Evolutionary conservation across 768 basidiomycete species (phyloP), one percentile per base, ranked within the genome.

Genomic region (Mycena alexandri): DNA sequence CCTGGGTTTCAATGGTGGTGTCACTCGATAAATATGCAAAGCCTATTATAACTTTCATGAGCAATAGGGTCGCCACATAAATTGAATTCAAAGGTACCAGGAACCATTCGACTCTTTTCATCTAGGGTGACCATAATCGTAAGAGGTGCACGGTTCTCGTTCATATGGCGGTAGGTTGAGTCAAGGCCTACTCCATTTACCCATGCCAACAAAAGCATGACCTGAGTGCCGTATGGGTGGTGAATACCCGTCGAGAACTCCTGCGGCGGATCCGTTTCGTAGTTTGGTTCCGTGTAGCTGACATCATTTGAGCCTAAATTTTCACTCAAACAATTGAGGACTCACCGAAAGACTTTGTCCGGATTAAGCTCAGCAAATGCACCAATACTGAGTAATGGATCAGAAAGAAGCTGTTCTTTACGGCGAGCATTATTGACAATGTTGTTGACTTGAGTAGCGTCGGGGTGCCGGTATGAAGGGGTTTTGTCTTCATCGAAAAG

Each of bases 141-240:
- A 9, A 72, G 54, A 0, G 65, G 63, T 1, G 71, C 71, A 3
- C 63, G 60, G 38, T 70, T 72, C 46, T 72, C 61, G 24, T 70
- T 72, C 67, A 71, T 70, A 53, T 72, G 46, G 1, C 69, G 22
- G 22, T 60, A 72, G 1, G 54, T 63, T 1, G 60, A 33, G 22
- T 72, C 68, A 16, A 50, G 59, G 3, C 71, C 71, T 1, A 71
- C 38, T 1, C 71, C 71, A 1, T 60, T 17, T 6, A 13, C n/a
- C 29, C 29, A 29, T 6, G 13, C 14, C 10, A n/a, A 38, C 42
- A 63, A 53, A 16, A 63, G 24, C 36, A 57, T 46, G 6, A n/a
- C 24, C 33, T 67, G 61, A 2, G 47, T 63, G 0, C 42, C 52
- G n/a, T 60, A 63, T 2, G 54, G n/a, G 38, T 61, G 48, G 21